Base-by-base conservation (phyloP, 2,329 filamentous ascomycete genomes). In the Penicillium sp. region DNA sequence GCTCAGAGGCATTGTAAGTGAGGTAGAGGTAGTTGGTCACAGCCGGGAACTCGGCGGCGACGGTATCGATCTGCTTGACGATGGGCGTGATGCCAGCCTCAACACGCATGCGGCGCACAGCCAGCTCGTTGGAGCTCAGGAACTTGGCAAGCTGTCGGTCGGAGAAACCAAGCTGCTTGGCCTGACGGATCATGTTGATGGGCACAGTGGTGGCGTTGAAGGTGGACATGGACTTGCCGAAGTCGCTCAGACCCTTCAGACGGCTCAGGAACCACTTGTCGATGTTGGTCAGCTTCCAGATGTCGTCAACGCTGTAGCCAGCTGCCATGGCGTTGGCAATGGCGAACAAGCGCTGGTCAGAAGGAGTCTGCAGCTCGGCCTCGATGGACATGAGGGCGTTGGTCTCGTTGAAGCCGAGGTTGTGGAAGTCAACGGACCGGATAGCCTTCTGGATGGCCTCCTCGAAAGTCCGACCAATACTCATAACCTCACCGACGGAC, bases 381-480 rank as follows among this genome's bases (percentile, higher is more conserved):
- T 98, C 93, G 67, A 98, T 95, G 14, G 90, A 92, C 91, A 98
- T 97, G 46, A 98, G 84, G 2, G 92, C 92, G 70, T 88, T 87
- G 13, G 92, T 96, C 74, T 95, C 91, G 70, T 92, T 93, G 79
- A 97, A 99, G 33, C 95, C 95, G 24, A 96, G 83, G 74, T 98
- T 98, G 81, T 95, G 89, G 78, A 91, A 94, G 76, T 99, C 95
- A 58, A 98, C 94, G 41, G 92, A 89, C 52, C 95, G 89, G 69
- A 99, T 99, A 19, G 95, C 95, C 78, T 98, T 99, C 71, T 99
- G 95, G 43, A 99, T 96, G 9, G 95, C 95, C 79, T 99, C 95
- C 78, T 99, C 95, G 69, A 99, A 99, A 0, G 91, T 96, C 66
- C 95, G 84, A 58, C 95, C 95, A 67, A 99, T 97, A 71, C 90